Conservation (phyloP, 352 stramenopile species). For the Pythium aquatile region DNA sequence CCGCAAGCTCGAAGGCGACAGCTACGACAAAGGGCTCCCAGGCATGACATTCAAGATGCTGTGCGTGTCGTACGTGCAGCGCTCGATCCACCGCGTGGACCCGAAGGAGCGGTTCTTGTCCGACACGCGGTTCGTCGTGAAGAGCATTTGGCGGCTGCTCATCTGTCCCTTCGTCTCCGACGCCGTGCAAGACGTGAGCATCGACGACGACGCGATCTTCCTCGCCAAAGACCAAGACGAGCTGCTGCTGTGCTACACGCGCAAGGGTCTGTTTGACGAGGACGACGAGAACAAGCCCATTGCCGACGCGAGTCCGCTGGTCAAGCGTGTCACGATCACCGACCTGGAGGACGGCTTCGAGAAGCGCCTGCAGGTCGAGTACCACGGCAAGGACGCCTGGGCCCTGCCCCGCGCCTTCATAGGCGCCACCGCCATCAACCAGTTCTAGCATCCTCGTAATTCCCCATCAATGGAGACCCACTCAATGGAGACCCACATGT, state of each 20-base stretch:
- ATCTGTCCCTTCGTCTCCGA: background rate
- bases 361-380: background rate
- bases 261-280: background rate
- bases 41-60: background rate
- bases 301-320: background rate
- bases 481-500: background rate
- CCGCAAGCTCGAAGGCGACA: background rate
- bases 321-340: background rate
- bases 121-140: background rate
- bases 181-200: background rate
- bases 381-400: background rate
- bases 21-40: background rate
- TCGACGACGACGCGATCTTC: background rate
- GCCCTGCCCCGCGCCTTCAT: background rate
- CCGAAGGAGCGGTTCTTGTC: background rate
- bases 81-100: background rate
- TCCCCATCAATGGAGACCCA: too few relatives aligned
- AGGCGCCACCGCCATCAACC: background rate
- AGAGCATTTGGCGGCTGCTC: background rate
- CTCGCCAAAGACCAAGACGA: background rate
- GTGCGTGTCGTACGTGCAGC: background rate
- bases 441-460: background rate
- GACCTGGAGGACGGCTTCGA: background rate
- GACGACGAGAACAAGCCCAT: background rate
- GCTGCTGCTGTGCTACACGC: background rate